Evolutionary conservation across 768 basidiomycete genomes (phyloP).

Genomic region (Mycena olivaceomarginata): DNA sequence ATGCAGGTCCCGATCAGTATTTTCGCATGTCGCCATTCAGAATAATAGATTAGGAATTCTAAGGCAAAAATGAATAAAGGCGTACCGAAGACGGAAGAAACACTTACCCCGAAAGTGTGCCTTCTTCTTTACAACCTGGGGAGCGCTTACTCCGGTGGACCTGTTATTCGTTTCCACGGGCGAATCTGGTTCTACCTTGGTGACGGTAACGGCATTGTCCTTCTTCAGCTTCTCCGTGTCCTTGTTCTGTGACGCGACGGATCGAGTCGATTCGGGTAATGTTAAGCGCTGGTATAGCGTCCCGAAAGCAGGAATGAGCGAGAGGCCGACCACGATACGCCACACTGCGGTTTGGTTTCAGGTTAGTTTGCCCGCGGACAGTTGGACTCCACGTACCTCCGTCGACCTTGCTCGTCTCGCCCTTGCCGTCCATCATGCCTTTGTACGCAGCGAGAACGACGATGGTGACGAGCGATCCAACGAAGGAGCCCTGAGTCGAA

Average conservation of each 20-base stretch:
- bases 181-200: conserved; percentile 36
- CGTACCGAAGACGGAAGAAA: not conserved
- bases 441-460: conserved; percentile 81
- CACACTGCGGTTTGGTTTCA: conserved; percentile 65
- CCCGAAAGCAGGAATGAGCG: conserved; percentile 83
- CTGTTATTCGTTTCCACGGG: conserved; percentile 36
- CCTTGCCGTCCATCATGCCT: conserved; percentile 74
- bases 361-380: not conserved
- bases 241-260: conserved; percentile 64
- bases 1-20: conserved; percentile 79
- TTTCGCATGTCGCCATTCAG: conserved; percentile 82
- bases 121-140: conserved; percentile 61
- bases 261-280: conserved; percentile 81
- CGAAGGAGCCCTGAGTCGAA: conserved; percentile 74
- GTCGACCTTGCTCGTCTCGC: conserved; percentile 79
- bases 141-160: conserved; percentile 24
- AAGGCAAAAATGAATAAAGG: not conserved
- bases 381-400: conserved; percentile 66
- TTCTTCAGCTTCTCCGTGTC: conserved; percentile 53
- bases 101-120: conserved; percentile 70
- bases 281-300: conserved; percentile 88
- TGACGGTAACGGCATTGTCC: not conserved
- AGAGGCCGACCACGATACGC: conserved; percentile 86
- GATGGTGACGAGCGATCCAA: conserved; percentile 78
- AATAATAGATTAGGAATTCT: conserved; percentile 82